Evolutionary conservation across 2,329 filamentous ascomycete species (phyloP).

Genomic region (Fusarium sp.): DNA sequence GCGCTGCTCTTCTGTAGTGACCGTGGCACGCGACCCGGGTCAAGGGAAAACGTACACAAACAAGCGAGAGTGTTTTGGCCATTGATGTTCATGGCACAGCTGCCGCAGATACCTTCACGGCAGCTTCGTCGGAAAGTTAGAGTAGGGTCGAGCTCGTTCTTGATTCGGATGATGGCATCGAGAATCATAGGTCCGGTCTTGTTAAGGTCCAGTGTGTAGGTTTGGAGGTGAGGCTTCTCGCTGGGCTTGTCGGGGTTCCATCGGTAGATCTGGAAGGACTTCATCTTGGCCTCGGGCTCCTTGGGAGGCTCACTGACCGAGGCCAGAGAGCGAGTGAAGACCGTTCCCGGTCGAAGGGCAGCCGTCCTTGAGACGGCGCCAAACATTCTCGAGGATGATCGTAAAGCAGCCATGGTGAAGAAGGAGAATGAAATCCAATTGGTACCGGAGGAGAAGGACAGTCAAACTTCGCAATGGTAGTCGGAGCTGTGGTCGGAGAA

Average conservation of each 20-base stretch:
- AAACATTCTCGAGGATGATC: slow-evolving; percentile 65
- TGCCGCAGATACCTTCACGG: slow-evolving; percentile 97
- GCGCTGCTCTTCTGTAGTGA: slow-evolving; percentile 14
- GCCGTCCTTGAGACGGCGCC: slow-evolving; percentile 55
- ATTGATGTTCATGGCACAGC: slow-evolving; percentile 99
- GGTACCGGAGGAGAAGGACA: slow-evolving; percentile 42
- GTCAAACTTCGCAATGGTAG: slow-evolving; percentile 37
- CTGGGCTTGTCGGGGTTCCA: slow-evolving; percentile 95
- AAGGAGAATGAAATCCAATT: slow-evolving; percentile 42
- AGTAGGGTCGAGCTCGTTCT: slow-evolving; percentile 98
- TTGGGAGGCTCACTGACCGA: slow-evolving; percentile 67
- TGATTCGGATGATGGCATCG: slow-evolving; percentile 95
- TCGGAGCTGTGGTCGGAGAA: slow-evolving; percentile 36
- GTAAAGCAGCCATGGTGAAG: slow-evolving; percentile 65
- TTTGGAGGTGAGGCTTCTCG: slow-evolving; percentile 95
- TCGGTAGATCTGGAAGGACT: slow-evolving; percentile 98
- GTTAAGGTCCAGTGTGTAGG: slow-evolving; percentile 94
- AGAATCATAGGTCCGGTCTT: slow-evolving; percentile 99
- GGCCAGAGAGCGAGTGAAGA: slow-evolving; percentile 63
- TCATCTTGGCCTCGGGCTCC: slow-evolving; percentile 73
- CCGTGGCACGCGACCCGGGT: slow-evolving; percentile 41
- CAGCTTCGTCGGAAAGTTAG: slow-evolving; percentile 96
- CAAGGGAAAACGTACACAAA: slow-evolving; percentile 71
- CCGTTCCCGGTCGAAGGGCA: slow-evolving; percentile 53
- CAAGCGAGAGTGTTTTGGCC: slow-evolving; percentile 98